A percentile compares a stretch with the other conserved stretches of the same genome.
Conservation (phyloP, 768 basidiomycete genomes). For the Calocera viscosa region DNA sequence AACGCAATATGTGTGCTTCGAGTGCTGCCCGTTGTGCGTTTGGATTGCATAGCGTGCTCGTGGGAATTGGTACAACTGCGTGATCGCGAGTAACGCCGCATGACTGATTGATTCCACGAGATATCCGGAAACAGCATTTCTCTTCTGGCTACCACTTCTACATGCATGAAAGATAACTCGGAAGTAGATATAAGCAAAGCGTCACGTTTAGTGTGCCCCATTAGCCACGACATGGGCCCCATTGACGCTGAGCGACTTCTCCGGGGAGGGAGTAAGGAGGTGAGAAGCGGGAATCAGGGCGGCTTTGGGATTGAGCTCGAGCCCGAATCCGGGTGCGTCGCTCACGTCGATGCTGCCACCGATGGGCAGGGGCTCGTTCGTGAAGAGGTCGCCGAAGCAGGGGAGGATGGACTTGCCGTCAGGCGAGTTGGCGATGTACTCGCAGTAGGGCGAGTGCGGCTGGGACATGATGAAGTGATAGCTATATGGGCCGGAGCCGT, state of each 20-base stretch:
- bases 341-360: conserved; percentile 29
- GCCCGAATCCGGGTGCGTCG: conserved; percentile 31
- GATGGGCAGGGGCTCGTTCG: conserved; percentile 31
- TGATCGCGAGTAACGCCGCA: too few relatives aligned
- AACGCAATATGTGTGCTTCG: conserved; percentile 1
- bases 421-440: conserved; percentile 30
- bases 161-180: background rate
- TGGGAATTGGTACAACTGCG: too few relatives aligned
- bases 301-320: conserved; percentile 31
- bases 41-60: too few relatives aligned
- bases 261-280: background rate
- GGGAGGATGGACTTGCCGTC: conserved; percentile 33
- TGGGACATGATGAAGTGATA: conserved; percentile 38
- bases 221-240: too few relatives aligned
- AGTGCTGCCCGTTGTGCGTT: too few relatives aligned
- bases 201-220: background rate
- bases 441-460: conserved; percentile 27
- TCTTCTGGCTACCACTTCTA: background rate
- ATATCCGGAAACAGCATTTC: too few relatives aligned
- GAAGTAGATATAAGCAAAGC: background rate
- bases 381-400: conserved; percentile 34
- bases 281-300: conserved; percentile 17
- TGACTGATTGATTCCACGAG: too few relatives aligned
- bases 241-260: background rate
- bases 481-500: conserved; percentile 38